Percentiles rank a stretch among this genome's conserved stretches.
These are phyloP conservation scores for Chalaropsis ovoidea DNA, from an alignment of 2,329 filamentous ascomycete genomes.

Conservation along the genomic window DNA sequence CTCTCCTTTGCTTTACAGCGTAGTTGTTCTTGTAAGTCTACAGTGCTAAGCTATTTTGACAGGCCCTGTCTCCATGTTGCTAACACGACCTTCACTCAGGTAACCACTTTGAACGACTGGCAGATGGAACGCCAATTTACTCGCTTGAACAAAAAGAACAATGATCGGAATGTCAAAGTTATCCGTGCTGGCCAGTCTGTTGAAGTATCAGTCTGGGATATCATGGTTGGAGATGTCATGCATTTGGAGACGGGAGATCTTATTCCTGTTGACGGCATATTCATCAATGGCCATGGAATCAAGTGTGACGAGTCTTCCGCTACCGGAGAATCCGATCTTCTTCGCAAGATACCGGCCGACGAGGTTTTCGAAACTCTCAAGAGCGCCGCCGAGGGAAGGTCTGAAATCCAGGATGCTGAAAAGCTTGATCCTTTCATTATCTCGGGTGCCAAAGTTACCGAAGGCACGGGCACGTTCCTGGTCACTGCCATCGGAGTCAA, in stretches of 20 bases:
- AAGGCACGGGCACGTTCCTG: conserved; percentile 45
- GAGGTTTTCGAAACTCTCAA: conserved; percentile 46
- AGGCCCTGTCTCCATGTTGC: conserved; percentile 1
- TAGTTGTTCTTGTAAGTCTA: conserved; percentile 26
- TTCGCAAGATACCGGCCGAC: conserved; percentile 54
- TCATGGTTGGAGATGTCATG: conserved; percentile 60
- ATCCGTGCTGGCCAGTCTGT: conserved; percentile 55
- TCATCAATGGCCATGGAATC: conserved; percentile 45
- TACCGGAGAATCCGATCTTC: conserved; percentile 62
- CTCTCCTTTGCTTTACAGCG: conserved; percentile 17
- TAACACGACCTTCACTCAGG: conserved; percentile 23
- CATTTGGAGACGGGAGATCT: conserved; percentile 60
- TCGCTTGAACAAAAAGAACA: conserved; percentile 52
- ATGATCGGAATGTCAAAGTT: conserved; percentile 56
- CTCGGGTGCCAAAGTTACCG: conserved; percentile 45
- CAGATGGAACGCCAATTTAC: conserved; percentile 58
- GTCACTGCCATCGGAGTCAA: conserved; percentile 48
- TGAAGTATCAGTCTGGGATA: conserved; percentile 54
- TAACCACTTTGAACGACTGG: conserved; percentile 49
- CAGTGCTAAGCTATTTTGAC: not conserved
- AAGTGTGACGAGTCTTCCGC: conserved; percentile 64
- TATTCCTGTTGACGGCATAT: conserved; percentile 59
- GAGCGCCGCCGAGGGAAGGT: conserved; percentile 33
- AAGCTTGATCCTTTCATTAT: conserved; percentile 55
- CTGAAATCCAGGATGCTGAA: conserved; percentile 29